A percentile compares a stretch with the other conserved stretches of the same genome.
Conservation (phyloP, 2,329 filamentous ascomycete species). For the Celoporthe dispersa region DNA sequence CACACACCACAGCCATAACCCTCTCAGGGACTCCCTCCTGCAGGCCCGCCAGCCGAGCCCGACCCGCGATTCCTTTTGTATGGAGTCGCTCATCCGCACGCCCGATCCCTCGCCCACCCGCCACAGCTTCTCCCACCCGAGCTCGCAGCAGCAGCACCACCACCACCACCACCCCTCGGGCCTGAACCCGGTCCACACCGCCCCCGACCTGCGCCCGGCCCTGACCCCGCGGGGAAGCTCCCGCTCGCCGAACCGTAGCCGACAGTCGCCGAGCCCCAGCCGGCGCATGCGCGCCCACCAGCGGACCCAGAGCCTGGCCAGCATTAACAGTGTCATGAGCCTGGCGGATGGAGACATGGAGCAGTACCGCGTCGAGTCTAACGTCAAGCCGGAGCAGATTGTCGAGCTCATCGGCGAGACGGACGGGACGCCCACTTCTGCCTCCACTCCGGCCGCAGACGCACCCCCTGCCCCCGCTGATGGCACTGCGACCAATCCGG, state of each 20-base stretch:
- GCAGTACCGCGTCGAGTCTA: slow-evolving; percentile 29
- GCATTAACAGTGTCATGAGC: slow-evolving; percentile 29
- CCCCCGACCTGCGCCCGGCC: slow-evolving; percentile 26
- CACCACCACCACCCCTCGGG: not conserved
- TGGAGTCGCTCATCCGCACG: slow-evolving; percentile 24
- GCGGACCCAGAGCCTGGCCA: slow-evolving; percentile 27
- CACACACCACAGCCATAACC: slow-evolving; percentile 25
- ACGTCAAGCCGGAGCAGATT: slow-evolving; percentile 29
- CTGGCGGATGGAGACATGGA: slow-evolving; percentile 30
- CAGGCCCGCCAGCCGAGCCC: slow-evolving; percentile 27
- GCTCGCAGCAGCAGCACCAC: slow-evolving; percentile 11
- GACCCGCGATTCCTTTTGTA: slow-evolving; percentile 19
- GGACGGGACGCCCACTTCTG: slow-evolving; percentile 12
- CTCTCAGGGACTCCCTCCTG: slow-evolving; percentile 26
- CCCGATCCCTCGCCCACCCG: slow-evolving; percentile 27
- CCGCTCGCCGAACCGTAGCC: slow-evolving; percentile 23
- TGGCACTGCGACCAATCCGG: not conserved
- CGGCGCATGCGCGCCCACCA: slow-evolving; percentile 30
- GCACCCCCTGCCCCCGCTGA: not conserved
- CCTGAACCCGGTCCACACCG: slow-evolving; percentile 21
- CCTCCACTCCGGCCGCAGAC: not conserved
- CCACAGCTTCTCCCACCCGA: slow-evolving; percentile 29
- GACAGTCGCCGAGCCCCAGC: slow-evolving; percentile 27
- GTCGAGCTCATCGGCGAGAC: slow-evolving; percentile 29
- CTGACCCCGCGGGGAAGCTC: slow-evolving; percentile 19